Percentiles rank a stretch among this genome's conserved stretches.
Conservation (phyloP, 805 yeast species). For the Ogataea paraovalis region DNA sequence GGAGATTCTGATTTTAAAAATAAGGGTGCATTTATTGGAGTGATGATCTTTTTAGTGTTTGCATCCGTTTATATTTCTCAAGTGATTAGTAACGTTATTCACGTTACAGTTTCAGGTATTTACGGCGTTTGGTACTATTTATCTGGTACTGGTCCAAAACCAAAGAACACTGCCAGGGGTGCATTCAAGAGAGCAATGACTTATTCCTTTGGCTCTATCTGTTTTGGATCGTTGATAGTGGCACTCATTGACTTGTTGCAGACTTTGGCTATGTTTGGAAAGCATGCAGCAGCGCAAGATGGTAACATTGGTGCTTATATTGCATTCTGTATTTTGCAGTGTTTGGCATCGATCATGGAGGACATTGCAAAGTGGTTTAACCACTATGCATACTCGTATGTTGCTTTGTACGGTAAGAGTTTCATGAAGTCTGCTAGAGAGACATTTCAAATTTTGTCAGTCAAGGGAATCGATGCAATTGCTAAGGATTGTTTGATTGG, state of each 20-base stretch:
- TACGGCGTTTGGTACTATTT: conserved; percentile 91
- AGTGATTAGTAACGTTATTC: conserved; percentile 73
- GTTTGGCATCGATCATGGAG: conserved; percentile 30
- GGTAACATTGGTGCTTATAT: conserved; percentile 6
- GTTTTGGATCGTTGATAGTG: conserved; percentile 75
- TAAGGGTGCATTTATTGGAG: conserved; percentile 10
- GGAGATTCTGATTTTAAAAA: conserved; percentile 17
- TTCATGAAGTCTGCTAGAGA: conserved; percentile 73
- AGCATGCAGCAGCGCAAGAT: conserved; percentile 10
- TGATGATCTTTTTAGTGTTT: conserved; percentile 60
- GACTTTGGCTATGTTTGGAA: conserved; percentile 4
- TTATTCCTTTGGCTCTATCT: conserved; percentile 83
- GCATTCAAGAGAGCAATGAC: conserved; percentile 75
- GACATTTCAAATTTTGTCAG: conserved; percentile 67
- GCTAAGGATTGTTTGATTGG: conserved; percentile 79
- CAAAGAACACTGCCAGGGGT: conserved; percentile 73
- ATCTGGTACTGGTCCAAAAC: conserved; percentile 47
- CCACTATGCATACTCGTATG: conserved; percentile 81
- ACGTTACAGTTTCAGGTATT: conserved; percentile 76
- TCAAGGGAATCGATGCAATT: conserved; percentile 78
- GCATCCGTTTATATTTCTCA: conserved; percentile 80
- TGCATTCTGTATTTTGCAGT: conserved; percentile 7
- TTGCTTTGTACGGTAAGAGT: conserved; percentile 82
- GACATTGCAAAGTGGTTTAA: conserved; percentile 65
- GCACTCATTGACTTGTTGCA: conserved; percentile 51